Conservation (phyloP, 768 basidiomycete genomes). For the Lactarius evosmus region DNA sequence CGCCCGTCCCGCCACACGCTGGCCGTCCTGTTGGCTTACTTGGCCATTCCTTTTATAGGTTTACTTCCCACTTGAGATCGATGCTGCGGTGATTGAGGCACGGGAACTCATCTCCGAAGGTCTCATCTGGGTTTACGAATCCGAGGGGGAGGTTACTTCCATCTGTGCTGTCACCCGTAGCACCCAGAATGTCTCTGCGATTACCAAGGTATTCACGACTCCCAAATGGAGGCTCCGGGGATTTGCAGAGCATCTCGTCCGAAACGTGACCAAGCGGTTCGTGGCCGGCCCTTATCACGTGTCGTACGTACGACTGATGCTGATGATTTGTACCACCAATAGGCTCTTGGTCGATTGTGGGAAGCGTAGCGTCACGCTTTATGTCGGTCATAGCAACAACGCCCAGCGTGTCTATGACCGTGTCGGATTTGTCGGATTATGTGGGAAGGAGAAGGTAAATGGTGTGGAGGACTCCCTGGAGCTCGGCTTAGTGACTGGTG, state of each 20-base stretch:
- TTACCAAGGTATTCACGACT: conserved; percentile 58
- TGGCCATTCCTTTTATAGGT: conserved; percentile 35
- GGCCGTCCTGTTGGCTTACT: conserved; percentile 5
- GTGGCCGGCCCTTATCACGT: conserved; percentile 26
- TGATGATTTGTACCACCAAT: conserved; percentile 18
- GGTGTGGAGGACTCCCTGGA: conserved; percentile 50
- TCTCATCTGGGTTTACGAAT: conserved; percentile 54
- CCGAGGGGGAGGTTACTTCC: conserved; percentile 41
- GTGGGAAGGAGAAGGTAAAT: conserved; percentile 38
- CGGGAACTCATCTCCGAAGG: conserved; percentile 45
- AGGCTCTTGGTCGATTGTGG: conserved; percentile 44
- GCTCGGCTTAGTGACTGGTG: conserved; percentile 47
- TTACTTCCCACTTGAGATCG: conserved; percentile 43
- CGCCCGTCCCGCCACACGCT: conserved; percentile 26
- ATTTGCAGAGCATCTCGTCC: conserved; percentile 51
- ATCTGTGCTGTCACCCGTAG: conserved; percentile 58
- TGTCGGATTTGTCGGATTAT: conserved; percentile 50
- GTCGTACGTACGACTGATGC: conserved; percentile 24
- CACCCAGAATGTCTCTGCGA: conserved; percentile 47
- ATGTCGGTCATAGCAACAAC: conserved; percentile 50
- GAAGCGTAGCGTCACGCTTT: conserved; percentile 50
- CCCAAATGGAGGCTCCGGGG: conserved; percentile 44
- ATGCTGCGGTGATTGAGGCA: conserved; percentile 44
- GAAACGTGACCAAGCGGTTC: conserved; percentile 44
- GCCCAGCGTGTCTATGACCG: conserved; percentile 53